Evolutionary conservation across 768 basidiomycete species (phyloP).

Genomic region (Rickenella mellea): DNA sequence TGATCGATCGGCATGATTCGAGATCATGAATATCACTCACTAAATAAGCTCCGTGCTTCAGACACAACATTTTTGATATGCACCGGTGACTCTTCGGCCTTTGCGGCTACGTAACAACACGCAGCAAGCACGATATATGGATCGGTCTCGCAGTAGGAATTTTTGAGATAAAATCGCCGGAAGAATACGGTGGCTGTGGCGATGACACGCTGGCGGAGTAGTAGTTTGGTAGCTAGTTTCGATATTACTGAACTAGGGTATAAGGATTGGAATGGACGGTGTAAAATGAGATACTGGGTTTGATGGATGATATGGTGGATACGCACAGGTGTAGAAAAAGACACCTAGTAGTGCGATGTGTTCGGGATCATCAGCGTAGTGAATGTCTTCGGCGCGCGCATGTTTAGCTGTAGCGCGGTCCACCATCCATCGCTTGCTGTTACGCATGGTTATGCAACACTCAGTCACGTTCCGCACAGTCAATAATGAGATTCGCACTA

Average conservation of each 20-base stretch:
- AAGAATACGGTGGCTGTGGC: constrained; percentile 95
- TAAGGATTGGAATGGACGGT: background rate
- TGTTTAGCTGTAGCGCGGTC: constrained; percentile 66
- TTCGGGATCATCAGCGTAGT: constrained; percentile 72
- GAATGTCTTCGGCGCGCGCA: constrained; percentile 70
- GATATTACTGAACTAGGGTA: constrained; percentile 51
- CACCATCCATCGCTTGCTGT: constrained; percentile 86
- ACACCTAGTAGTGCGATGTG: constrained; percentile 74
- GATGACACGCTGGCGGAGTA: constrained; percentile 80
- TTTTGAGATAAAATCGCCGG: constrained; percentile 94
- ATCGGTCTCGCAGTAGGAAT: constrained; percentile 91
- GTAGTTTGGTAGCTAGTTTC: constrained; percentile 76
- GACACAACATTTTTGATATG: constrained; percentile 89
- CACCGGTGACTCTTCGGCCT: constrained; percentile 92
- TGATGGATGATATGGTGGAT: constrained; percentile 6
- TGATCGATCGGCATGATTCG: too few species aligned
- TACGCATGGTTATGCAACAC: constrained; percentile 7
- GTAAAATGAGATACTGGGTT: background rate
- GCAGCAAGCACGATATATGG: constrained; percentile 88
- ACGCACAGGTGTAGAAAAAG: constrained; percentile 77
- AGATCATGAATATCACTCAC: too few species aligned
- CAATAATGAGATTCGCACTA: constrained; percentile 39
- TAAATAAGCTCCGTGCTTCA: constrained; percentile 73
- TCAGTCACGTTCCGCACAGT: constrained; percentile 7
- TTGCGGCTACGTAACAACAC: constrained; percentile 93